Percentiles rank a stretch among this genome's conserved stretches.
Conservation (phyloP, 495 filamentous ascomycete genomes). For the Penicillium simplicissimum region DNA sequence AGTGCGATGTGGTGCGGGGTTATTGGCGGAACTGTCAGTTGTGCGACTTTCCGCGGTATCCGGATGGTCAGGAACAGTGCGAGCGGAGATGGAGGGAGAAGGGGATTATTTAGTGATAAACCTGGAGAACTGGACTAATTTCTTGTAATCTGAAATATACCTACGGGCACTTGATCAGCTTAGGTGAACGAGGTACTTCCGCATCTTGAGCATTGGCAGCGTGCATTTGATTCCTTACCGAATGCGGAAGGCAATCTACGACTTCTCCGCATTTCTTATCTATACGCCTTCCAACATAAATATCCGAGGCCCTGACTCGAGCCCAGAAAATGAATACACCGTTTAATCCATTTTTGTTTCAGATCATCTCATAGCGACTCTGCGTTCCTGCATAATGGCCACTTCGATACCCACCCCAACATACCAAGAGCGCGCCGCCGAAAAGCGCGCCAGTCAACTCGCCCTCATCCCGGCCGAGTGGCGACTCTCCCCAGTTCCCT, state of each 20-base stretch:
- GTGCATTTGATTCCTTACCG: constrained; percentile 27
- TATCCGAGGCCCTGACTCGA: not conserved
- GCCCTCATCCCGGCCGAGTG: constrained; percentile 36
- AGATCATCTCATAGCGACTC: not conserved
- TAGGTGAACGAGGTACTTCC: no score
- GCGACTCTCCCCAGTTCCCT: constrained; percentile 30
- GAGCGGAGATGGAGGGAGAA: constrained; percentile 27
- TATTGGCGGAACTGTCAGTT: constrained; percentile 34
- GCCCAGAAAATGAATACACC: not conserved
- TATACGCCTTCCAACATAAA: constrained; percentile 8
- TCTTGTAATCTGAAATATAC: not conserved
- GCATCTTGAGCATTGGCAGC: no score
- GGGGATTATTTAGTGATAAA: constrained; percentile 3
- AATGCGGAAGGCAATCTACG: constrained; percentile 22
- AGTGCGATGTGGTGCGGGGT: constrained; percentile 28
- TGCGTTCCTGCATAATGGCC: constrained; percentile 1
- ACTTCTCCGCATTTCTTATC: constrained; percentile 22
- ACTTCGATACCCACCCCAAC: constrained; percentile 2
- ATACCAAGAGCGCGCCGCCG: constrained; percentile 29
- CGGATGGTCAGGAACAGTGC: constrained; percentile 32
- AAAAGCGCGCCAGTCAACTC: constrained; percentile 34
- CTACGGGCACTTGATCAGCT: no score
- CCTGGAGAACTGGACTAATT: no score
- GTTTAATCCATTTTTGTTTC: not conserved
- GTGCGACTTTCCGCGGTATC: constrained; percentile 34